phyloP scores from a whole-genome alignment of 768 basidiomycete genomes.

The Exsudoporus frostii region DNA sequence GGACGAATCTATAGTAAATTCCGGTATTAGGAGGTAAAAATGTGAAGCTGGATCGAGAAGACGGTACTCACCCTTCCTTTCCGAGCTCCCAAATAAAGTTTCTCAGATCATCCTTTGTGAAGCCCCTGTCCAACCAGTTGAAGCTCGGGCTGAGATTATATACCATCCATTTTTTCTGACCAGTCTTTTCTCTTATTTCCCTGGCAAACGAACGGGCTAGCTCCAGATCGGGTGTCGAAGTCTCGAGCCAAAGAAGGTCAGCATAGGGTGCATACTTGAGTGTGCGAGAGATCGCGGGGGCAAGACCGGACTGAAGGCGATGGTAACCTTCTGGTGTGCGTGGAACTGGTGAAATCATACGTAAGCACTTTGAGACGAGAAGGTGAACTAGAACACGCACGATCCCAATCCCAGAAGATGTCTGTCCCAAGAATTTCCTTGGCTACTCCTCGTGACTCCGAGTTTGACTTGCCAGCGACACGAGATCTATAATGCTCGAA shows the following conservation, averaged over 20 bases:
- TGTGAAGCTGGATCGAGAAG: background rate
- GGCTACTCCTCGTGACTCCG: constrained; percentile 70
- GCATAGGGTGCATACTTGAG: constrained; percentile 81
- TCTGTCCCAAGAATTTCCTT: constrained; percentile 57
- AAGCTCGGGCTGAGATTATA: constrained; percentile 95
- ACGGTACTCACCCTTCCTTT: constrained; percentile 66
- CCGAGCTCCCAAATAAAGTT: constrained; percentile 88
- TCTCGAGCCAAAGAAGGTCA: constrained; percentile 92
- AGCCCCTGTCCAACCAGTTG: constrained; percentile 87
- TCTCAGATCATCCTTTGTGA: constrained; percentile 71
- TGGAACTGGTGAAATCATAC: constrained; percentile 50
- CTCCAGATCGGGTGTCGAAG: constrained; percentile 79
- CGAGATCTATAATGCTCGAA: constrained; percentile 58
- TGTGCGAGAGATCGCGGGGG: constrained; percentile 78
- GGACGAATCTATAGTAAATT: constrained; percentile 60
- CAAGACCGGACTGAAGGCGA: constrained; percentile 78
- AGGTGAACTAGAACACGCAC: constrained; percentile 41
- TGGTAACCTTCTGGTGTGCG: constrained; percentile 91
- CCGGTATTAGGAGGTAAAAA: background rate
- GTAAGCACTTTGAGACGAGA: background rate
- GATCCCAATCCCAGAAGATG: constrained; percentile 88
- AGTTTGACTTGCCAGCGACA: constrained; percentile 64
- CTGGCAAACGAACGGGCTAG: constrained; percentile 78
- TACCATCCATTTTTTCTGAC: constrained; percentile 70
- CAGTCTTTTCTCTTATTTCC: constrained; percentile 66